These are phyloP conservation scores for Phoma sp. DNA, from an alignment of 2,329 filamentous ascomycete genomes.

Conservation along the genomic window DNA sequence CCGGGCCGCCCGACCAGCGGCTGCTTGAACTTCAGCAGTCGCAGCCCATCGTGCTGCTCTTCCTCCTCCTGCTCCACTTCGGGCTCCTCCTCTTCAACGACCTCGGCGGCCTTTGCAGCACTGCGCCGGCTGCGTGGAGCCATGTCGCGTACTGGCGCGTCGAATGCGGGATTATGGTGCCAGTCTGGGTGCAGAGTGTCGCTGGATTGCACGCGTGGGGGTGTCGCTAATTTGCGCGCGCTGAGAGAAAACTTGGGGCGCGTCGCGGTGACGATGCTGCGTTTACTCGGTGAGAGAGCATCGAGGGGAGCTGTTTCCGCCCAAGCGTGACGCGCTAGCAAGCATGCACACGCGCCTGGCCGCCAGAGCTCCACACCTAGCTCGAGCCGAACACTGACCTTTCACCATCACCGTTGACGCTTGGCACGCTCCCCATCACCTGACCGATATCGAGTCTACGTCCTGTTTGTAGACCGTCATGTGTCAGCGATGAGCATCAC, in stretches of 20 bases:
- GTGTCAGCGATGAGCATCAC: neutral
- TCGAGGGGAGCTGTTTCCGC: conserved; percentile 14
- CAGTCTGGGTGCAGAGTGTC: neutral
- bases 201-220: conserved; percentile 3
- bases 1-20: conserved; percentile 90
- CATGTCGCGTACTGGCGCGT: conserved; percentile 47
- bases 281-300: conserved; percentile 8
- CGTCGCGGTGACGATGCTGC: conserved; percentile 15
- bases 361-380: conserved; percentile 3
- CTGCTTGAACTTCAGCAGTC: conserved; percentile 77
- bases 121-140: conserved; percentile 50
- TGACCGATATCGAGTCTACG: neutral
- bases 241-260: conserved; percentile 13
- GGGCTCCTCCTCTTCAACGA: conserved; percentile 31
- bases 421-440: neutral
- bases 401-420: neutral
- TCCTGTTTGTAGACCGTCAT: neutral
- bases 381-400: conserved; percentile 1
- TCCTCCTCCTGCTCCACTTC: conserved; percentile 58
- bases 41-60: conserved; percentile 27
- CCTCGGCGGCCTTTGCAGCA: conserved; percentile 42
- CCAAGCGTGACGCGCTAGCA: conserved; percentile 20
- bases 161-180: conserved; percentile 3
- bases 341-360: conserved; percentile 25
- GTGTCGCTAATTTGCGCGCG: conserved; percentile 11